Evolutionary conservation across 768 basidiomycete genomes (phyloP), one percentile per base, ranked within the genome.

Genomic region (Amanita pallidorosea): DNA sequence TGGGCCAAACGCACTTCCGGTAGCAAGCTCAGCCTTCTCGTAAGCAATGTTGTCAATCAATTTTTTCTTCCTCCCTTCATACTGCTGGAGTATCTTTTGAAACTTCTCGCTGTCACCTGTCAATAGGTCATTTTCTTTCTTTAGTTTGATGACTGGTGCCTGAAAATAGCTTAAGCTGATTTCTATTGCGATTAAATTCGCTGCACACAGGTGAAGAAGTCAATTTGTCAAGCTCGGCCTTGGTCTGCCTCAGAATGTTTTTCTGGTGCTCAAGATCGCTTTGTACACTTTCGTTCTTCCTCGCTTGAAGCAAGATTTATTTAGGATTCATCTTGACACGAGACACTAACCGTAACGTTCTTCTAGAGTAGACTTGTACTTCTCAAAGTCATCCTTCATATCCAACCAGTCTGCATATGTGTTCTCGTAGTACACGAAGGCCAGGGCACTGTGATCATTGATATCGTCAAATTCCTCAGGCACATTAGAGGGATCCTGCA

Each of bases 61-160:
- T 55, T 82, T 82, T 58, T 83, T 79, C 62, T 81, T 83, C 55
- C 85, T 72, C 18, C 70, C 71, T 63, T 85, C 84, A 52, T 82
- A 82, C 33, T 84, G 78, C 41, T 80, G 74, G 3, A 89, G 72
- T 50, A 85, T 83, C 54, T 81, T 80, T 57, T 82, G 80, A 55
- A 89, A 84, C 63, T 91, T 92, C 53, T 84, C 76, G 60, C 79
- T 75, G 63, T 96, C 92, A 20, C 74, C 74, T 54, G 77, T 77
- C 43, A 91, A 72, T 37, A 81, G 70, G 3, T 76, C 74, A 52
- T 83, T 79, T 38, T 78, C 75, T 35, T 77, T 75, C 59, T 80
- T 72, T 18, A 87, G 70, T 53, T 83, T 78, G 46, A 76, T 70
- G 3, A 86, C 69, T 15, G 82, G 83, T 9, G 83, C 74, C 83